phyloP scores from a whole-genome alignment of 2,329 filamentous ascomycete species.

The Sporothrix pallida region DNA sequence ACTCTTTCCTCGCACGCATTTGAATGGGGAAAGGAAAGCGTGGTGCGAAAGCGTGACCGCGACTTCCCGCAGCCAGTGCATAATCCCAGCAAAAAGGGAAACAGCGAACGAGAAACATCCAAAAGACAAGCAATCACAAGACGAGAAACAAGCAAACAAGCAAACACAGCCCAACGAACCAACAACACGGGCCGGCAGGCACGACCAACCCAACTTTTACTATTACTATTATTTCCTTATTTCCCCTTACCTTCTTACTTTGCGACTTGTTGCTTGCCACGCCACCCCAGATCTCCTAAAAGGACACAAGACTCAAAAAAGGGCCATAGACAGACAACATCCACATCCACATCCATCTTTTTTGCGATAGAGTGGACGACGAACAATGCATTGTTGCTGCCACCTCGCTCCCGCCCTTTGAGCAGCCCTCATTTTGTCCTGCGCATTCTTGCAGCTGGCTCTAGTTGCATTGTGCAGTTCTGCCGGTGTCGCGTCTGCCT shows the following conservation, averaged over 20 bases:
- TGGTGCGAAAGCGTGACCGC: slow-evolving; percentile 31
- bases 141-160: neutral
- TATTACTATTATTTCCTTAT: neutral
- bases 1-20: neutral
- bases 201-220: neutral
- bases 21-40: slow-evolving; percentile 25
- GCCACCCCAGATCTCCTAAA: neutral
- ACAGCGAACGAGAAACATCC: neutral
- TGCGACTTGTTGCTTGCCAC: neutral
- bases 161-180: neutral
- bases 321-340: neutral
- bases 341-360: neutral
- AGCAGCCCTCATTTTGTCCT: neutral
- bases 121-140: slow-evolving; percentile 14
- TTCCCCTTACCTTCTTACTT: no score
- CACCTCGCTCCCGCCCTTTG: neutral
- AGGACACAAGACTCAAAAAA: neutral
- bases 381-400: slow-evolving; percentile 9
- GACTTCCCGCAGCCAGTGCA: slow-evolving; percentile 27
- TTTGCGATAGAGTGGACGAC: neutral
- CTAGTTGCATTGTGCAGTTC: neutral
- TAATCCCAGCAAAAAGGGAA: neutral
- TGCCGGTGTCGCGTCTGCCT: slow-evolving; percentile 16
- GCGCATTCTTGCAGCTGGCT: neutral
- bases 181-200: slow-evolving; percentile 19